Base-by-base conservation (phyloP, 2,329 filamentous ascomycete genomes). In the Diaporthe australafricana region DNA sequence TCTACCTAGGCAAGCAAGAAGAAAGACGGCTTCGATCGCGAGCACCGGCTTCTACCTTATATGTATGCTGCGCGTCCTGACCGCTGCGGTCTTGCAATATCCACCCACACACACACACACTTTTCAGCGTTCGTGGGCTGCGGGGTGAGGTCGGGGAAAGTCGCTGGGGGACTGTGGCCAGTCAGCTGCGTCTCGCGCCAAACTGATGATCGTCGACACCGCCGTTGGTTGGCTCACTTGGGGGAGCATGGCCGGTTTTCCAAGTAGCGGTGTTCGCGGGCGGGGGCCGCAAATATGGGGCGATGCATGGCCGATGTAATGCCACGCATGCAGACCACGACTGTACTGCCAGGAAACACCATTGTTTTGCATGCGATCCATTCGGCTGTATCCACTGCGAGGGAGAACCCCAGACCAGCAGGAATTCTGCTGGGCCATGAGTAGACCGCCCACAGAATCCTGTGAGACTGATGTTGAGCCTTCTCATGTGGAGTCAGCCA, bases 261-360 rank as follows among this genome's bases (percentile, higher is more conserved):
- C 42, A 65, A 65, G 60, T 65, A 65, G 60, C 60, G 60, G 60
- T 65, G 60, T 65, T 65, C 60, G 45, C 14, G 60, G 45, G 60
- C 60, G 60, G 60, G 60, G 60, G 50, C 32, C 42, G 60, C 20
- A 65, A 65, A 50, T 38, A 65, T 65, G 60, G 60, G 60, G 17
- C 60, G 50, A 42, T 65, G 60, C 60, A 65, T 50, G 45, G 60
- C 60, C 60, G 60, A 65, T 65, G 45, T 65, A 65, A 65, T 65
- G 60, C 60, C 60, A 65, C 60, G 60, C 60, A 65, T 38, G 60
- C 60, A 50, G 30, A 25, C 30, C 17, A n/a, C 16, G 60, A 50
- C 38, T 63, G 52, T 55, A 47, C 57, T 45, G 60, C 42, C 55
- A 27, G 55, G 25, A 62, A 63, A 63, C 60, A 63, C 60, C 60